A percentile compares a stretch with the other conserved stretches of the same genome.
These are phyloP conservation scores for Carex littledalei DNA, from an alignment of 176 grass and related monocot genomes.

Conservation along the genomic window DNA sequence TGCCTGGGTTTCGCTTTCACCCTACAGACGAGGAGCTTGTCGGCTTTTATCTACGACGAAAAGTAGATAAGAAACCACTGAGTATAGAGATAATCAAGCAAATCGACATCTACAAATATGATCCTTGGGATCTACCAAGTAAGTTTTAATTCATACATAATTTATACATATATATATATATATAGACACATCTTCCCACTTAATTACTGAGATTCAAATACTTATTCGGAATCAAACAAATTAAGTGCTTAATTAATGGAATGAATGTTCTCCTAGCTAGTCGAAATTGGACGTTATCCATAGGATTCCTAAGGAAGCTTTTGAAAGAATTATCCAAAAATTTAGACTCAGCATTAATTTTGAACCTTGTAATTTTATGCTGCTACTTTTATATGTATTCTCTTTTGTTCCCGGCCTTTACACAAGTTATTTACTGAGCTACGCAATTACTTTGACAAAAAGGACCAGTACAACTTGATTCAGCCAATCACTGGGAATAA, in stretches of 20 bases:
- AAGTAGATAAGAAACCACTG: slow-evolving; percentile 44
- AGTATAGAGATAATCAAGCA: slow-evolving; percentile 53
- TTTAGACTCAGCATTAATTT: not conserved
- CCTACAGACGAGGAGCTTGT: slow-evolving; percentile 56
- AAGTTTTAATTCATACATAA: no score
- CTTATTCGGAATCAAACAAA: not conserved
- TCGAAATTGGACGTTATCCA: not conserved
- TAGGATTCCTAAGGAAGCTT: not conserved
- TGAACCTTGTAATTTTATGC: not conserved
- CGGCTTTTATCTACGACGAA: slow-evolving; percentile 41
- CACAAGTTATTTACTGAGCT: not conserved
- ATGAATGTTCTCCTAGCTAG: no score
- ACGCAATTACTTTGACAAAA: not conserved
- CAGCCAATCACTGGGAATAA: not conserved
- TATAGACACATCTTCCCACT: no score
- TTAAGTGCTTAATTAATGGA: no score
- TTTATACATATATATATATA: no score
- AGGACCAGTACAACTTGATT: not conserved
- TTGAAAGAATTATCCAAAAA: not conserved
- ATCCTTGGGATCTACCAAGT: slow-evolving; percentile 69
- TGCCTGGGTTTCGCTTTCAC: slow-evolving; percentile 55
- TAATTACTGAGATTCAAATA: not conserved
- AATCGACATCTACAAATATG: slow-evolving; percentile 59
- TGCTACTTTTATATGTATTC: not conserved
- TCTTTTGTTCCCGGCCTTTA: not conserved